These are phyloP conservation scores for Scleroderma bovista DNA, from an alignment of 768 basidiomycete genomes.

Conservation along the genomic window DNA sequence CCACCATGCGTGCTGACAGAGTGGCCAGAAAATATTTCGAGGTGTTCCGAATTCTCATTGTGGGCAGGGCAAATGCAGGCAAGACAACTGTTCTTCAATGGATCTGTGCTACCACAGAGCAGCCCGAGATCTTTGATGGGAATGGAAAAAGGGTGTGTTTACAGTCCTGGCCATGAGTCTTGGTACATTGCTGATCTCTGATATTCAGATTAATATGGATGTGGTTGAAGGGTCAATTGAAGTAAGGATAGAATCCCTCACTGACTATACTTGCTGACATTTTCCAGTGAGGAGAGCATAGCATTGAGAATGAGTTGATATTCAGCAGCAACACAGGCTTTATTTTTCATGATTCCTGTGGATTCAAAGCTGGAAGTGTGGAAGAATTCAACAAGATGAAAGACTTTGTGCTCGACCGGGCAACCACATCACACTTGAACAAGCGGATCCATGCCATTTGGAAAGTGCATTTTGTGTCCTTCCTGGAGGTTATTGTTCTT, in stretches of 20 bases:
- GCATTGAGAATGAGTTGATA: constrained; percentile 26
- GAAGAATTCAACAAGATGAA: not conserved
- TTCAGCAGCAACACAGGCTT: too few relatives aligned
- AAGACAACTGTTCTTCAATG: constrained; percentile 37
- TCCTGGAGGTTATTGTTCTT: too few relatives aligned
- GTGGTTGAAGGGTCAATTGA: not conserved
- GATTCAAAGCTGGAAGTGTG: not conserved
- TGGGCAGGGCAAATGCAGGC: constrained; percentile 36
- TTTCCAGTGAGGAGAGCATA: constrained; percentile 24
- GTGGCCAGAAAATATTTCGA: not conserved
- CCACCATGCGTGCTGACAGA: not conserved
- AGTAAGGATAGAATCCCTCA: not conserved
- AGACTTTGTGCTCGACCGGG: not conserved
- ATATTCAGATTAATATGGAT: not conserved
- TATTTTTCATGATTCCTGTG: too few relatives aligned
- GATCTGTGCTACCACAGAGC: constrained; percentile 31
- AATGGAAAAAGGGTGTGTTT: constrained; percentile 14
- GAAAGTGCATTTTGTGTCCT: not conserved
- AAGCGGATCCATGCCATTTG: not conserved
- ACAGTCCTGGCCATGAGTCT: not conserved
- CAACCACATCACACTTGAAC: not conserved
- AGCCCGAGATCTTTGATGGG: constrained; percentile 23
- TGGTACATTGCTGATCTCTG: not conserved
- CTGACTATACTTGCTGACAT: not conserved
- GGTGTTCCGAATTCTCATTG: constrained; percentile 35